phyloP scores from a whole-genome alignment of 2,329 filamentous ascomycete species.

The Davidsoniella neocaledoniae region DNA sequence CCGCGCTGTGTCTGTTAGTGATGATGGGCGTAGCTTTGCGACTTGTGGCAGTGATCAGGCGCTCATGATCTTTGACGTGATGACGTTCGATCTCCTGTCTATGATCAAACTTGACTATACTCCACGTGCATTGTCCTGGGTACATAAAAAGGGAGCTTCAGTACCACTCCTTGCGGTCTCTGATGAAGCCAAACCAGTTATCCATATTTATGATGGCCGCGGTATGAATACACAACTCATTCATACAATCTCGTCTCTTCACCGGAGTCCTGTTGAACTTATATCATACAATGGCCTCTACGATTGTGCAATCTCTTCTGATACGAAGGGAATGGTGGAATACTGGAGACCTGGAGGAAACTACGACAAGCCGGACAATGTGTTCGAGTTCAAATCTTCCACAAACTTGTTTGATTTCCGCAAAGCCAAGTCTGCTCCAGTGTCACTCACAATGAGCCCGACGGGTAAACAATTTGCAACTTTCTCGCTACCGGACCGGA shows the following conservation, averaged over 20 bases:
- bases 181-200: constrained; percentile 51
- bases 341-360: constrained; percentile 75
- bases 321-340: constrained; percentile 85
- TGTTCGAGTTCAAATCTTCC: constrained; percentile 84
- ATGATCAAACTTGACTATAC: constrained; percentile 63
- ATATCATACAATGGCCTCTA: constrained; percentile 82
- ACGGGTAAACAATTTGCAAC: constrained; percentile 74
- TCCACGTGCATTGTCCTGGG: constrained; percentile 77
- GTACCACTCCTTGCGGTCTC: constrained; percentile 74
- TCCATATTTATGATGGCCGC: constrained; percentile 77
- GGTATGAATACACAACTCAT: constrained; percentile 63
- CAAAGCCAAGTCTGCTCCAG: constrained; percentile 74
- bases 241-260: constrained; percentile 63
- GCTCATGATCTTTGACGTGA: constrained; percentile 65
- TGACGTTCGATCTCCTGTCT: constrained; percentile 74
- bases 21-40: constrained; percentile 84
- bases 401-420: constrained; percentile 96
- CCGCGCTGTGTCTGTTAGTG: constrained; percentile 65
- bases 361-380: constrained; percentile 81
- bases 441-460: constrained; percentile 70
- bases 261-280: constrained; percentile 62
- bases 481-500: constrained; percentile 83
- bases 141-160: constrained; percentile 76
- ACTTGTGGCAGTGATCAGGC: constrained; percentile 66
- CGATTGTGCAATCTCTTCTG: constrained; percentile 80